phyloP scores from a whole-genome alignment of 441 rosid genomes.

The Erodium trifolium region DNA sequence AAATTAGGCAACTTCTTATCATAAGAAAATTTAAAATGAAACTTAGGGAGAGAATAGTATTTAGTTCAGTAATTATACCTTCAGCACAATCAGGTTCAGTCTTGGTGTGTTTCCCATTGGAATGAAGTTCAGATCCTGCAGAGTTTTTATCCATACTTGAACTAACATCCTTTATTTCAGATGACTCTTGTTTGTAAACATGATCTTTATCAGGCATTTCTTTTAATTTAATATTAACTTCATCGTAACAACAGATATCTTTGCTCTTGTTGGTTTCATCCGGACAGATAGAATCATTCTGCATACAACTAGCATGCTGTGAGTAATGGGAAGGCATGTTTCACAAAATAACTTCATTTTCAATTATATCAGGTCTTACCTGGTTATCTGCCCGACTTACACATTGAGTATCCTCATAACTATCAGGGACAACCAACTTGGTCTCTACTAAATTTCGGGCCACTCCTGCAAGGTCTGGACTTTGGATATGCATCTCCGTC shows the following conservation, averaged over 20 bases:
- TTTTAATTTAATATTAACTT: slow-evolving; percentile 20
- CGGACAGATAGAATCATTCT: slow-evolving; percentile 19
- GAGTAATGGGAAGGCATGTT: slow-evolving; percentile 17
- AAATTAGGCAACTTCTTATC: not conserved
- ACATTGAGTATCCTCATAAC: slow-evolving; percentile 36
- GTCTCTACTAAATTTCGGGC: slow-evolving; percentile 26
- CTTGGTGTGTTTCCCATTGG: slow-evolving; percentile 21
- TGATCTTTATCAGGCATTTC: slow-evolving; percentile 23
- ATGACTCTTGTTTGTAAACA: slow-evolving; percentile 23
- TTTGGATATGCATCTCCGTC: slow-evolving; percentile 20
- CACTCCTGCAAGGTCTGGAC: slow-evolving; percentile 23
- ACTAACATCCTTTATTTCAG: slow-evolving; percentile 22
- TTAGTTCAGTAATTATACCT: slow-evolving; percentile 31
- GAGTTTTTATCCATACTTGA: slow-evolving; percentile 22
- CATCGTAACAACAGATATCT: slow-evolving; percentile 25
- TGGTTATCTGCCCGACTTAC: slow-evolving; percentile 21
- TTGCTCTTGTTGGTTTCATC: slow-evolving; percentile 23
- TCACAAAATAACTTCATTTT: slow-evolving; percentile 26
- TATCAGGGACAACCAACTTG: slow-evolving; percentile 36
- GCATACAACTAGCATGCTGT: slow-evolving; percentile 21
- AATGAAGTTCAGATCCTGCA: slow-evolving; percentile 16
- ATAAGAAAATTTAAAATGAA: not conserved
- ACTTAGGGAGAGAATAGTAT: not conserved
- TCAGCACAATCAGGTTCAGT: slow-evolving; percentile 25
- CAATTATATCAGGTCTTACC: slow-evolving; percentile 16